phyloP scores from a whole-genome alignment of 108 stramenopile genomes.

The Conticribra weissflogii region DNA sequence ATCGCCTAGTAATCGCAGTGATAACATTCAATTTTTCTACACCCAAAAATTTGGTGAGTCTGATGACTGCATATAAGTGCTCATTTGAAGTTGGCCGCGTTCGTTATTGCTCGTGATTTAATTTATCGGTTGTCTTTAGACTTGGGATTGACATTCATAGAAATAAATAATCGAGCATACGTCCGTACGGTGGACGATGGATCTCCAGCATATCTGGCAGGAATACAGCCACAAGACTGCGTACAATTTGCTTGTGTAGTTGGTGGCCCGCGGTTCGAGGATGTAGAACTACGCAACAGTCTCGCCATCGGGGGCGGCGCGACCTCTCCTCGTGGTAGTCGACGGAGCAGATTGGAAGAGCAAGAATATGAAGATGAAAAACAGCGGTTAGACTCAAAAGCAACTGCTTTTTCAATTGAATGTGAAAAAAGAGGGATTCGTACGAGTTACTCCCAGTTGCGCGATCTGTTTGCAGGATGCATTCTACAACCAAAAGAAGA shows the following conservation, averaged over 20 bases:
- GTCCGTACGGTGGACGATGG: constrained; percentile 63
- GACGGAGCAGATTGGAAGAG: not conserved
- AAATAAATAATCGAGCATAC: constrained; percentile 82
- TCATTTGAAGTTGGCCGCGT: too few species aligned
- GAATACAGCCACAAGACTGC: constrained; percentile 71
- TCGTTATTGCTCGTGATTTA: not conserved
- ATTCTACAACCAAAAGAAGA: constrained; percentile 29
- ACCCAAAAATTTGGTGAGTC: constrained; percentile 52
- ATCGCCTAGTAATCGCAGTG: too few species aligned
- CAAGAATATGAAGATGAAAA: constrained; percentile 16
- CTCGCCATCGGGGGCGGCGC: not conserved
- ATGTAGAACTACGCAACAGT: constrained; percentile 11
- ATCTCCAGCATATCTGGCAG: constrained; percentile 56
- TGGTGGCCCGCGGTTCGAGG: constrained; percentile 42
- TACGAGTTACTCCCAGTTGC: constrained; percentile 70
- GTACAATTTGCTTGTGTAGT: constrained; percentile 82
- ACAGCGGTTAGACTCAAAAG: constrained; percentile 24
- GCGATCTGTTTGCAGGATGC: constrained; percentile 51
- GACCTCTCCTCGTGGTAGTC: not conserved
- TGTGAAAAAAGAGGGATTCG: constrained; percentile 73
- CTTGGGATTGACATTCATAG: constrained; percentile 75
- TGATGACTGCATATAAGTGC: too few species aligned
- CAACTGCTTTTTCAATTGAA: constrained; percentile 60
- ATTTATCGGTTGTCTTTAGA: too few species aligned
- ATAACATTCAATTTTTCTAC: too few species aligned